A percentile compares a stretch with the other conserved stretches of the same genome.
Evolutionary conservation across 2,329 filamentous ascomycete genomes (phyloP).

Genomic region (Curvularia sp.): DNA sequence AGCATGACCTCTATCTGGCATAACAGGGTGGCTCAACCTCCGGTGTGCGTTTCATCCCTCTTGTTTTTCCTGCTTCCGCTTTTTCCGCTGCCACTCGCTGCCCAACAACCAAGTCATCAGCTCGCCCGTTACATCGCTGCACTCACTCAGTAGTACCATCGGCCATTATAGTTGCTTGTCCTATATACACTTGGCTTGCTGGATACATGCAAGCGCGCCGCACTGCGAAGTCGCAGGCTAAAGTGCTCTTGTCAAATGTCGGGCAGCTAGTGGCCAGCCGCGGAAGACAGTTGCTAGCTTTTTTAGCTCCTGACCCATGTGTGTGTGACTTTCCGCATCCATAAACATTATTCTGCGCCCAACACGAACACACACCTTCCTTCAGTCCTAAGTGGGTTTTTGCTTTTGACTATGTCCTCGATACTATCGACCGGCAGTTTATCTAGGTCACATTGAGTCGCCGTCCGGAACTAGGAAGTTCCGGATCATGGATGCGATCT

Average conservation of each 20-base stretch:
- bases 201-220: slow-evolving; percentile 12
- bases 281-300: not conserved
- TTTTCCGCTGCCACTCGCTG: slow-evolving; percentile 28
- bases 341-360: slow-evolving; percentile 3
- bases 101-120: slow-evolving; percentile 22
- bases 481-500: slow-evolving; percentile 4
- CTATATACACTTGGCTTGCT: slow-evolving; percentile 8
- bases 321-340: slow-evolving; percentile 3
- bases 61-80: slow-evolving; percentile 21
- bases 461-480: slow-evolving; percentile 1
- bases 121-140: slow-evolving; percentile 16
- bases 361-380: not conserved
- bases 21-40: slow-evolving; percentile 21
- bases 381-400: not conserved
- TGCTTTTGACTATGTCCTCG: slow-evolving; percentile 5
- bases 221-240: slow-evolving; percentile 16
- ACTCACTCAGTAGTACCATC: slow-evolving; percentile 16
- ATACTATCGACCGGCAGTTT: not conserved
- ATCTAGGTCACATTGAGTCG: slow-evolving; percentile 1
- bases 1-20: slow-evolving; percentile 23
- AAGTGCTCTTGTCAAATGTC: slow-evolving; percentile 10
- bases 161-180: slow-evolving; percentile 12
- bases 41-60: slow-evolving; percentile 25
- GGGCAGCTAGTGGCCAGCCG: slow-evolving; percentile 5
- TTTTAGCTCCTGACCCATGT: not conserved